Conservation (phyloP, 139 green algal genomes). For the Closterium sp. region DNA sequence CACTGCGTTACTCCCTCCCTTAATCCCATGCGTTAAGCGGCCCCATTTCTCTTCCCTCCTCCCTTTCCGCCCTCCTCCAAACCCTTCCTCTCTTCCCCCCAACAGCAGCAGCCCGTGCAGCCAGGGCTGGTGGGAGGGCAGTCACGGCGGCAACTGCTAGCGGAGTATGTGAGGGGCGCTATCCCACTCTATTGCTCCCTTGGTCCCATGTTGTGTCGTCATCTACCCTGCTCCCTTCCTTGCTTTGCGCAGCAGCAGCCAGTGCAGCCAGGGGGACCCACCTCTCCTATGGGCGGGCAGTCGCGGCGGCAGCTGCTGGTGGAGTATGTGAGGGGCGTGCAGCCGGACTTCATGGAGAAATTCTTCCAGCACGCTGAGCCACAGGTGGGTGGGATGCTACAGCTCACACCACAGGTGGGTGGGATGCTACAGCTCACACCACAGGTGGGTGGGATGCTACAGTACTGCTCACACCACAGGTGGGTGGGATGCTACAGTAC, state of each 20-base stretch:
- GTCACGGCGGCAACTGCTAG: neutral
- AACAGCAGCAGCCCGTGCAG: too few relatives aligned
- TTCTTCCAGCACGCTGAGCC: conserved; percentile 22
- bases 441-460: too few relatives aligned
- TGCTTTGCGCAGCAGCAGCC: too few relatives aligned
- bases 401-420: too few relatives aligned
- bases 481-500: too few relatives aligned
- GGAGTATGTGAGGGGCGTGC: conserved; percentile 52
- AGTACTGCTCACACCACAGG: too few relatives aligned
- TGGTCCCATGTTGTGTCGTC: too few relatives aligned
- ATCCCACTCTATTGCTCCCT: neutral
- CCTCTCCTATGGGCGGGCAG: neutral
- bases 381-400: neutral
- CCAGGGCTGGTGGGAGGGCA: neutral
- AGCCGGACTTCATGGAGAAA: conserved; percentile 51
- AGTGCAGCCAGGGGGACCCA: neutral
- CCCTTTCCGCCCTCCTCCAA: neutral
- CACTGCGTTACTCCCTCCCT: neutral
- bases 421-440: too few relatives aligned
- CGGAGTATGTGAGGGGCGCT: neutral
- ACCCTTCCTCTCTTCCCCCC: neutral
- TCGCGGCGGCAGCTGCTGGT: conserved; percentile 47
- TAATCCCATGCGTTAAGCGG: neutral
- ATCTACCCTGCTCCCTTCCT: too few relatives aligned
- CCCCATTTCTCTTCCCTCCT: neutral